Conservation (phyloP, 257 asterid genomes). For the Perilla frutescens region DNA sequence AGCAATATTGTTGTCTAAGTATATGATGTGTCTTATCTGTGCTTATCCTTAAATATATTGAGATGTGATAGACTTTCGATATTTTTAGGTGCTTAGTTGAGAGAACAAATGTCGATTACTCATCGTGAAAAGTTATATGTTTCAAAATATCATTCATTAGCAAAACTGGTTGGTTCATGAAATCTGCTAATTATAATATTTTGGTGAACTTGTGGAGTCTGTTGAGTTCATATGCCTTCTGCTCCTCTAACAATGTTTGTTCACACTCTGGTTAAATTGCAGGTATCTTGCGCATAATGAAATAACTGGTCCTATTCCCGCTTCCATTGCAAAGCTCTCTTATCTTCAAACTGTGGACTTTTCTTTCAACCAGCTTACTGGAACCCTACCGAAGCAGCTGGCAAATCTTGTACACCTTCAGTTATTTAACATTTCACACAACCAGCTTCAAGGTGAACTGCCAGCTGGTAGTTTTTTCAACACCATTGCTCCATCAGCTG, state of each 20-base stretch:
- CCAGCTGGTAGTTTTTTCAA: conserved; percentile 82
- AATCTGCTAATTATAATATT: background rate
- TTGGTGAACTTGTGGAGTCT: background rate
- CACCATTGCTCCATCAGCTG: conserved; percentile 73
- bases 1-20: background rate
- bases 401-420: conserved; percentile 66
- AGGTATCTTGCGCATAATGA: conserved; percentile 71
- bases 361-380: conserved; percentile 78
- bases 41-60: background rate
- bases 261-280: conserved; percentile 36
- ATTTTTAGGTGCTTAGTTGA: conserved; percentile 10
- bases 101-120: background rate
- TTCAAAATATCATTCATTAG: background rate
- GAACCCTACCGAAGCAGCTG: conserved; percentile 74
- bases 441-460: conserved; percentile 80
- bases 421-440: conserved; percentile 84
- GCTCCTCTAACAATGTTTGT: conserved; percentile 15
- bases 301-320: conserved; percentile 69
- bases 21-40: background rate
- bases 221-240: conserved; percentile 6
- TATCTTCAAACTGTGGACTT: conserved; percentile 65
- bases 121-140: background rate
- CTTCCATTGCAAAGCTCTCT: conserved; percentile 58
- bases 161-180: background rate
- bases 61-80: background rate